Base-by-base conservation (phyloP, 1,284 basidiomycete genomes). In the Apiotrichum gracile region DNA sequence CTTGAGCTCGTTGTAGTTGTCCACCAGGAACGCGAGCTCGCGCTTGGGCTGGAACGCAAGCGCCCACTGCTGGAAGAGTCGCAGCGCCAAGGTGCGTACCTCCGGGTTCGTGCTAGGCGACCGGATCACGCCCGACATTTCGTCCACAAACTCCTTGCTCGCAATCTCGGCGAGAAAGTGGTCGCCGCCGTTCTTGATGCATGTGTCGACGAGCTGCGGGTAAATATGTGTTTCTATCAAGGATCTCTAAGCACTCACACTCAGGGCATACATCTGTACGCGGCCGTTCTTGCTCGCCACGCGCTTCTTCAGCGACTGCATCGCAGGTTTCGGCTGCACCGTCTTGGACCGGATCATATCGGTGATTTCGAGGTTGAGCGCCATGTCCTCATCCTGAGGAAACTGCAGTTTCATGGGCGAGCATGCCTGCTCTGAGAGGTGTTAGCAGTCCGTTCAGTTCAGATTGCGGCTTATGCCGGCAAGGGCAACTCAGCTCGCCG, bases 171-270 rank as follows among this genome's bases (percentile, higher is more conserved):
- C 74, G 42, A 98, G 78, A 67, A 99, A 98, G 51, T 85, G 84
- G 62, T 97, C 91, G 0, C 96, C 96, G 12, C 91, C 91, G 67
- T 99, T 99, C 85, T 99, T 99, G 75, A 98, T 83, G 66, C 91
- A 96, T 13, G 87, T 82, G 76, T 98, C 96, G 47, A 89, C 85
- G 47, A 97, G 79, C 88, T 92, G 35, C 7, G 22, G 17, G 35
- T 27, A 10, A 47, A 17, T 31, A 22, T 16, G 8, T 47, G 45
- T 13, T 13, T n/a, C 33, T n/a, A 1, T 22, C 16, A n/a, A n/a
- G n/a, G n/a, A 19, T 31, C 25, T 2, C 10, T 12, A 16, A 41
- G 39, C 13, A 80, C 87, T 68, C 71, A 94, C 91, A 10, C 84
- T 81, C 22, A 97, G 81, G 16, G 90, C 84, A 52, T 94, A 80